Evolutionary conservation across 2,329 filamentous ascomycete genomes (phyloP).

Genomic region (Aspergillus pseudonomiae): DNA sequence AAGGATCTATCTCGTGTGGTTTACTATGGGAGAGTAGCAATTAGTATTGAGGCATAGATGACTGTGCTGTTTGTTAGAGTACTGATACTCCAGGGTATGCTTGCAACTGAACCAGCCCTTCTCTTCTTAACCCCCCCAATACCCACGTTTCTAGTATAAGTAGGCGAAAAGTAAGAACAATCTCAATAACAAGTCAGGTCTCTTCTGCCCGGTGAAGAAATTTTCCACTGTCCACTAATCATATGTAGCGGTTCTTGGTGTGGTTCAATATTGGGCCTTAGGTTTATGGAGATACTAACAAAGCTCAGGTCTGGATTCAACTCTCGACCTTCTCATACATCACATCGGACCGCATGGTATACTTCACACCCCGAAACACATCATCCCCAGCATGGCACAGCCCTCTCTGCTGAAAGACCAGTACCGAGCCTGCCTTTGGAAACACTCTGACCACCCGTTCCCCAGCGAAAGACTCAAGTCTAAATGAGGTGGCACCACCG

Average conservation of each 20-base stretch:
- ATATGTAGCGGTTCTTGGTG: too few species aligned
- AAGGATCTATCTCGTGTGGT: too few species aligned
- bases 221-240: too few species aligned
- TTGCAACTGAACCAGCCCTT: too few species aligned
- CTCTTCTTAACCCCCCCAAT: too few species aligned
- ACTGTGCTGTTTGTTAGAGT: too few species aligned
- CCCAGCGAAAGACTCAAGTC: constrained; percentile 28
- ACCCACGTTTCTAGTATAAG: neutral
- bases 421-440: constrained; percentile 55
- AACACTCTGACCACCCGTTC: constrained; percentile 44
- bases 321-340: constrained; percentile 46
- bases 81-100: too few species aligned
- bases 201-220: too few species aligned
- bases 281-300: neutral
- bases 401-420: constrained; percentile 58
- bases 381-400: constrained; percentile 59
- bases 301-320: neutral
- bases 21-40: too few species aligned
- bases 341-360: constrained; percentile 58
- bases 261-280: too few species aligned
- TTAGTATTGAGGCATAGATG: too few species aligned
- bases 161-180: rapidly evolving
- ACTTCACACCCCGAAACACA: constrained; percentile 56
- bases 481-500: constrained; percentile 59
- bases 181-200: neutral